These are phyloP conservation scores for Heritiera fomes DNA, from an alignment of 345 rosid genomes.

Conservation along the genomic window DNA sequence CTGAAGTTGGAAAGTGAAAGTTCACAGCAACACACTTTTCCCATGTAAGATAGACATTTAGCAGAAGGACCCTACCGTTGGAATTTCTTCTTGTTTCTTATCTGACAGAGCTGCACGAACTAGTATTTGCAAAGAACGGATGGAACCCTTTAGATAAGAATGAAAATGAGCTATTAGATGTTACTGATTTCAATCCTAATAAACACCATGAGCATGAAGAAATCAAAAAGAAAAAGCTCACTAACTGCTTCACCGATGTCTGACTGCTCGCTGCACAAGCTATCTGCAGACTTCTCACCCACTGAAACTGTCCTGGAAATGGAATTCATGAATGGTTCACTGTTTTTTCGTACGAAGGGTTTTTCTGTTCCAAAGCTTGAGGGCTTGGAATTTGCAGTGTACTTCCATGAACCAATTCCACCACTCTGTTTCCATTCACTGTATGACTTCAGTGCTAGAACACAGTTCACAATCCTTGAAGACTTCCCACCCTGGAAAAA, in stretches of 20 bases:
- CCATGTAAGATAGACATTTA: background rate
- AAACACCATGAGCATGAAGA: constrained; percentile 16
- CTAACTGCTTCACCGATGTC: constrained; percentile 67
- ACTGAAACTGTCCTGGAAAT: constrained; percentile 47
- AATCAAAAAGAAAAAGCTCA: constrained; percentile 26
- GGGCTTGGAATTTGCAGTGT: constrained; percentile 53
- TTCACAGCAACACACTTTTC: background rate
- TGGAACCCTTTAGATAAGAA: constrained; percentile 45
- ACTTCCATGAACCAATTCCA: constrained; percentile 70
- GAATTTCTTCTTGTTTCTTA: constrained; percentile 76
- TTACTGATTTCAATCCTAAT: background rate
- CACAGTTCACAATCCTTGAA: constrained; percentile 68
- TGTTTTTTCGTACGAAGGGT: constrained; percentile 56
- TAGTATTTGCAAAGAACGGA: constrained; percentile 55
- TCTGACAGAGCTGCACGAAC: constrained; percentile 69
- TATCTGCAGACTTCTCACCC: constrained; percentile 43
- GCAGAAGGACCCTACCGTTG: constrained; percentile 44
- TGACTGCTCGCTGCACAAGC: constrained; percentile 34
- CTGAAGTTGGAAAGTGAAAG: background rate
- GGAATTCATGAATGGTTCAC: constrained; percentile 67
- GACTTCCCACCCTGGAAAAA: constrained; percentile 73
- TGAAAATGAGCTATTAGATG: background rate
- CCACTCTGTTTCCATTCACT: constrained; percentile 78
- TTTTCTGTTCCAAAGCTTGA: constrained; percentile 38
- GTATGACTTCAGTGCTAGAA: constrained; percentile 82